Percentiles rank a stretch among this genome's conserved stretches.
Conservation (phyloP, 805 yeast species). For the Metschnikowia noctiluminum region DNA sequence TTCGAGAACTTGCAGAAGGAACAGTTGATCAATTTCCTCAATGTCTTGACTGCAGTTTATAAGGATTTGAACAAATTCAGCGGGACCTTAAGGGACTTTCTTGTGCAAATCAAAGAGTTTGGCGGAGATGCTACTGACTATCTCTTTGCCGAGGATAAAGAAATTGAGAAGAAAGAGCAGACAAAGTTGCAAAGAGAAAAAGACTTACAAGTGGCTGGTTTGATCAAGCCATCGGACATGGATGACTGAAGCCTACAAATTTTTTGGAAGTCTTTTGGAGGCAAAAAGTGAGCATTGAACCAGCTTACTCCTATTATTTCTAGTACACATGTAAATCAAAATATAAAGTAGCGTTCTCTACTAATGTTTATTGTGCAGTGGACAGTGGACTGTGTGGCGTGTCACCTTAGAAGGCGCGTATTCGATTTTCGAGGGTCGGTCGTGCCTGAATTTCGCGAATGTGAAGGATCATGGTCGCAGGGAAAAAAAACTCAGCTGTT, state of each 20-base stretch:
- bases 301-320: too few species aligned
- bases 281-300: too few species aligned
- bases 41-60: slow-evolving; percentile 70
- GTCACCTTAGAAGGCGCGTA: background rate
- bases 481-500: background rate
- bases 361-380: too few species aligned
- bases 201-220: slow-evolving; percentile 87
- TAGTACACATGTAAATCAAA: background rate
- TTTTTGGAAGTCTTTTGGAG: too few species aligned
- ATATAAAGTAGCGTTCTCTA: background rate
- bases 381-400: background rate
- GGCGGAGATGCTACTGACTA: slow-evolving; percentile 97
- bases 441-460: slow-evolving; percentile 8
- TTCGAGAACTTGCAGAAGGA: slow-evolving; percentile 86
- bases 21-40: slow-evolving; percentile 78
- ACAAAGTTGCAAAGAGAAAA: slow-evolving; percentile 68
- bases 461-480: background rate
- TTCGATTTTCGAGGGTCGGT: background rate
- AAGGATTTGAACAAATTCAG: slow-evolving; percentile 73
- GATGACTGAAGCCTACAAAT: slow-evolving; percentile 48
- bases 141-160: slow-evolving; percentile 90
- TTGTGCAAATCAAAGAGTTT: slow-evolving; percentile 90
- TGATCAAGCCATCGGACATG: slow-evolving; percentile 91
- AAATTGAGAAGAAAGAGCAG: slow-evolving; percentile 68
- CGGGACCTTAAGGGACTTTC: slow-evolving; percentile 87